A percentile compares a stretch with the other conserved stretches of the same genome.
Conservation (phyloP, 805 yeast species). For the Allodekkera sacchari region DNA sequence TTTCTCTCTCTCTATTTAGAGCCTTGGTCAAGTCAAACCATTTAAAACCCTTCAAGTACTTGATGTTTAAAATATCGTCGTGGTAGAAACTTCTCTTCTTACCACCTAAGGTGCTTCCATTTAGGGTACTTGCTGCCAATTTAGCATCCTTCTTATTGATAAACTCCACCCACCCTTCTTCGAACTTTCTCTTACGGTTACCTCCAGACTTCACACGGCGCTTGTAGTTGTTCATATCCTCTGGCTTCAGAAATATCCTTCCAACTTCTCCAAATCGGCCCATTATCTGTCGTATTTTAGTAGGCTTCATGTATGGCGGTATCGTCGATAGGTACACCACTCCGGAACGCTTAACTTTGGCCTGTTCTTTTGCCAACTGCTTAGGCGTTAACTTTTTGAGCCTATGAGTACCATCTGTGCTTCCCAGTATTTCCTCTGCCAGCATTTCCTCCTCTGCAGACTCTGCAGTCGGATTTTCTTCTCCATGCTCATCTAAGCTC, state of each 20-base stretch:
- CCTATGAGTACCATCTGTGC: slow-evolving; percentile 29
- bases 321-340: slow-evolving; percentile 86
- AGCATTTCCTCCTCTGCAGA: slow-evolving; percentile 5
- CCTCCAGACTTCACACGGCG: slow-evolving; percentile 81
- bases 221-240: slow-evolving; percentile 55
- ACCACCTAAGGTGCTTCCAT: slow-evolving; percentile 88
- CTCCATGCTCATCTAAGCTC: slow-evolving; percentile 10
- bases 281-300: slow-evolving; percentile 74
- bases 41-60: slow-evolving; percentile 84
- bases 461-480: slow-evolving; percentile 7
- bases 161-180: slow-evolving; percentile 98
- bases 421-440: slow-evolving; percentile 6
- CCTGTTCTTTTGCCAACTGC: slow-evolving; percentile 45
- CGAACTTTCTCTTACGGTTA: slow-evolving; percentile 76
- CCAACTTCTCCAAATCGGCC: slow-evolving; percentile 82
- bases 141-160: slow-evolving; percentile 79
- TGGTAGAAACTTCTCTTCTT: slow-evolving; percentile 84
- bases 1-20: slow-evolving; percentile 82
- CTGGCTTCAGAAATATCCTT: slow-evolving; percentile 80
- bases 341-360: slow-evolving; percentile 64
- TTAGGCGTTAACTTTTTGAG: slow-evolving; percentile 50
- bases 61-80: slow-evolving; percentile 88
- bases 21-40: slow-evolving; percentile 95
- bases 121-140: slow-evolving; percentile 74
- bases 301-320: slow-evolving; percentile 97